Evolutionary conservation across 2,329 filamentous ascomycete genomes (phyloP).

Genomic region (Rutstroemia sp.): DNA sequence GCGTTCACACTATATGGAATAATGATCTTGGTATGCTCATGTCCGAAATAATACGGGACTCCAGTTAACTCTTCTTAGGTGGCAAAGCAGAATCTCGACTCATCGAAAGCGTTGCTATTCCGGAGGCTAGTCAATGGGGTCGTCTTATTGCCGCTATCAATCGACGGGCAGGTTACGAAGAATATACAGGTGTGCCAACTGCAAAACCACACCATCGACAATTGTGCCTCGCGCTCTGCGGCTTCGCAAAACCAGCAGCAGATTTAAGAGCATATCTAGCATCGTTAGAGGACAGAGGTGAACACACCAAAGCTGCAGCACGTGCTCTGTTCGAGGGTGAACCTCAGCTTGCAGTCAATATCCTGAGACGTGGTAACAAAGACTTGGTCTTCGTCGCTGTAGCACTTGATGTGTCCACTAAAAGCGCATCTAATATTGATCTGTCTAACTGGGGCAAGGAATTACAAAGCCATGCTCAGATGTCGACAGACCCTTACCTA

Average conservation of each 20-base stretch:
- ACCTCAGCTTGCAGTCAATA: constrained; percentile 58
- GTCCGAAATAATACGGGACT: background rate
- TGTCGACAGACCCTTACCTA: constrained; percentile 69
- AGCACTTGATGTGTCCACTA: constrained; percentile 55
- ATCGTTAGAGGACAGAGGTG: constrained; percentile 37
- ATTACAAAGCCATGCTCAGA: constrained; percentile 23
- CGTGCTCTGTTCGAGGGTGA: constrained; percentile 69
- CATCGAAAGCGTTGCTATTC: constrained; percentile 34
- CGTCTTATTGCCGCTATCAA: constrained; percentile 57
- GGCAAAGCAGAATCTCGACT: constrained; percentile 42
- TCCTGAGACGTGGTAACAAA: constrained; percentile 60
- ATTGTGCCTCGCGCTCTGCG: constrained; percentile 67
- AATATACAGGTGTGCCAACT: constrained; percentile 57
- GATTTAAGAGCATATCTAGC: constrained; percentile 38
- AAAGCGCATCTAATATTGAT: constrained; percentile 36
- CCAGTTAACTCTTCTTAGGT: constrained; percentile 32
- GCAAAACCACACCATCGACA: constrained; percentile 63
- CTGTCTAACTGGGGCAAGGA: constrained; percentile 26
- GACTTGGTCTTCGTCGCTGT: constrained; percentile 63
- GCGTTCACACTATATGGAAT: constrained; percentile 65
- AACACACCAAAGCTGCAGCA: constrained; percentile 70
- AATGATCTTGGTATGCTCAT: constrained; percentile 52
- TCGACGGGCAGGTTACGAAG: constrained; percentile 51
- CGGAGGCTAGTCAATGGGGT: constrained; percentile 48
- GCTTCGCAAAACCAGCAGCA: constrained; percentile 55